These are phyloP conservation scores for Mortierella sp. DNA, from an alignment of 371 early-diverging fungal genomes.

Conservation along the genomic window DNA sequence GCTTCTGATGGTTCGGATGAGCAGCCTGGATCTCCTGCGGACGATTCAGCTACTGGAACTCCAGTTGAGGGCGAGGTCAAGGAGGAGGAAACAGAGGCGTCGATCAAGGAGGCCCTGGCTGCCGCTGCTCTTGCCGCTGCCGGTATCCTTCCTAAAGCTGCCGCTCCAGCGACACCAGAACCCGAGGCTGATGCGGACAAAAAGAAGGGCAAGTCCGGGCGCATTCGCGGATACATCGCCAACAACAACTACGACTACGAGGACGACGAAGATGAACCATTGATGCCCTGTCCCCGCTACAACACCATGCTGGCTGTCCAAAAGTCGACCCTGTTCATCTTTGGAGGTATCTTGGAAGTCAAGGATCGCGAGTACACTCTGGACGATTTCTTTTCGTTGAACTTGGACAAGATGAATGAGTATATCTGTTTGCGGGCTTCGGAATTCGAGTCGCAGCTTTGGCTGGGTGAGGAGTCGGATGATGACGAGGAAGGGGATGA, in stretches of 20 bases:
- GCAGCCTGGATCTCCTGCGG: conserved; percentile 7
- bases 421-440: conserved; percentile 66
- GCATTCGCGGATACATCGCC: conserved; percentile 21
- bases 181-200: conserved; percentile 7
- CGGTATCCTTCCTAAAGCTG: conserved; percentile 49
- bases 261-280: conserved; percentile 48
- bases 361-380: conserved; percentile 70
- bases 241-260: conserved; percentile 18
- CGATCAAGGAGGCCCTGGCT: conserved; percentile 47
- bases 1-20: conserved; percentile 16
- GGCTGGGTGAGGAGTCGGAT: conserved; percentile 66
- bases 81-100: neutral
- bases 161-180: conserved; percentile 21
- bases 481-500: conserved; percentile 62
- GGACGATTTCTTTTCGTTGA: conserved; percentile 72
- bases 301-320: conserved; percentile 72
- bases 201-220: conserved; percentile 19
- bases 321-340: conserved; percentile 66
- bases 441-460: conserved; percentile 58
- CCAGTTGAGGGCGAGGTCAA: conserved; percentile 13
- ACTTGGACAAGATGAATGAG: conserved; percentile 73
- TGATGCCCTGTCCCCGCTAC: conserved; percentile 70
- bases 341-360: conserved; percentile 73
- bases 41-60: conserved; percentile 2
- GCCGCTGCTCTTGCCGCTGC: conserved; percentile 58